Percentiles rank a stretch among this genome's conserved stretches.
phyloP scores from a whole-genome alignment of 2,329 filamentous ascomycete species.

The Clonostachys sp. region DNA sequence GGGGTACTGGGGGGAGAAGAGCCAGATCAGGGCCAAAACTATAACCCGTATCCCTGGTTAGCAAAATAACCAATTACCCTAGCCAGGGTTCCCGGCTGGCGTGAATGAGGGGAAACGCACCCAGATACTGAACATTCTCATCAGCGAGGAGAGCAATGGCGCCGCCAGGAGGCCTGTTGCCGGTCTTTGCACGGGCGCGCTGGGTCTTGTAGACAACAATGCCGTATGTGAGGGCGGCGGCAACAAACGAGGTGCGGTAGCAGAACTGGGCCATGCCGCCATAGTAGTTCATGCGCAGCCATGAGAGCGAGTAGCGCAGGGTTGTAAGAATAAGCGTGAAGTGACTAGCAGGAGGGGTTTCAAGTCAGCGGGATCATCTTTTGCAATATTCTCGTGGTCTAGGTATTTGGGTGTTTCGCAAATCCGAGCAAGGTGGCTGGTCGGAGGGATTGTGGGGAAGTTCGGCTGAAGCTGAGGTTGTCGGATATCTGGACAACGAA shows the following conservation, averaged over 20 bases:
- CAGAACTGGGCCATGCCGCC: conserved; percentile 72
- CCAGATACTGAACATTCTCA: conserved; percentile 96
- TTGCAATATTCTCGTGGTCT: too few species aligned
- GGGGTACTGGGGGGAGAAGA: conserved; percentile 83
- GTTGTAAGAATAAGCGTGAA: conserved; percentile 80
- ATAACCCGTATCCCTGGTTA: conserved; percentile 3
- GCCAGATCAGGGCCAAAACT: conserved; percentile 96
- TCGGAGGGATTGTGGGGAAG: too few species aligned
- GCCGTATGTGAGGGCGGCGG: conserved; percentile 88
- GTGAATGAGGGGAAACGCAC: conserved; percentile 49
- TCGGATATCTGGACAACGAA: conserved; percentile 1
- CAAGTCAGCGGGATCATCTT: background rate
- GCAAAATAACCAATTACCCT: background rate
- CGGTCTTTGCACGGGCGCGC: conserved; percentile 75
- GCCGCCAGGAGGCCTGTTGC: conserved; percentile 55
- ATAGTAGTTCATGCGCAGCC: conserved; percentile 84
- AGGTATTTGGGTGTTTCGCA: too few species aligned
- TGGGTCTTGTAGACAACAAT: conserved; percentile 99
- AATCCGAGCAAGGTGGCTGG: too few species aligned
- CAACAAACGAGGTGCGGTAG: conserved; percentile 87
- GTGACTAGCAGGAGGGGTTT: conserved; percentile 52
- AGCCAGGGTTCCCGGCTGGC: background rate
- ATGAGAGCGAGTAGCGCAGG: conserved; percentile 78
- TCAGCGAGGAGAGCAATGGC: conserved; percentile 68
- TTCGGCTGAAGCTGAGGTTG: background rate